Evolutionary conservation across 176 grass and related monocot species (phyloP), one percentile per base, ranked within the genome.

Genomic region (Oryza brachyantha): DNA sequence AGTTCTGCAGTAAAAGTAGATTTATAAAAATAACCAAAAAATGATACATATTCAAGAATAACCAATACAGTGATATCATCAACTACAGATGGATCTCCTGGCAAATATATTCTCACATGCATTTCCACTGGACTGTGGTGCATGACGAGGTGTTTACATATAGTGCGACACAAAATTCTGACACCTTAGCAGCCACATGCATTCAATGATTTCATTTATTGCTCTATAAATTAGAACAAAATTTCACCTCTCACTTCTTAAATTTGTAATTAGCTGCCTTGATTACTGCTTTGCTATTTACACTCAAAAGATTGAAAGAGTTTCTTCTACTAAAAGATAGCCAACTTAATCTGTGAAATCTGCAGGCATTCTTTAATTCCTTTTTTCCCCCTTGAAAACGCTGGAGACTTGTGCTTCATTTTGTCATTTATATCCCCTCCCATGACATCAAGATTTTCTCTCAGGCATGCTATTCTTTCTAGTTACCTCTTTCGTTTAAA

Each of bases 1-100:
- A 97, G 89, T 64, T 97, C 94, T 97, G 90, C 62, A 91, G 86
- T 60, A 81, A 72, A 66, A 81, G 54, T 69, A 54, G 41, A 70
- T 70, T 76, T 76, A 45, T 72, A 64, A 66, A 54, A 78, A 4
- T 10, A 55, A 85, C n/a, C 72, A 12, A 65, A 84, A 45, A 81
- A 68, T 39, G 13, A 6, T 37, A 66, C 4, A 64, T 77, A 67
- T 72, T 83, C 35, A 83, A 65, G 41, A 66, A 77, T 17, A 24
- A 29, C 1, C 29, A 60, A 59, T 78, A 67, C 46, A 11, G 50
- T 72, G 45, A 41, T 31, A 69, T 61, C 19, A 5, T 74, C 59
- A 83, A 58, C 46, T 72, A 58, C 35, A 80, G 50, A 39, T 55
- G 34, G 35, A 41, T 42, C 26, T 24, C 59, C 48, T 48, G 12